A percentile compares a stretch with the other conserved stretches of the same genome.
Conservation (phyloP, 208 protist genomes). For the Leishmania major region DNA sequence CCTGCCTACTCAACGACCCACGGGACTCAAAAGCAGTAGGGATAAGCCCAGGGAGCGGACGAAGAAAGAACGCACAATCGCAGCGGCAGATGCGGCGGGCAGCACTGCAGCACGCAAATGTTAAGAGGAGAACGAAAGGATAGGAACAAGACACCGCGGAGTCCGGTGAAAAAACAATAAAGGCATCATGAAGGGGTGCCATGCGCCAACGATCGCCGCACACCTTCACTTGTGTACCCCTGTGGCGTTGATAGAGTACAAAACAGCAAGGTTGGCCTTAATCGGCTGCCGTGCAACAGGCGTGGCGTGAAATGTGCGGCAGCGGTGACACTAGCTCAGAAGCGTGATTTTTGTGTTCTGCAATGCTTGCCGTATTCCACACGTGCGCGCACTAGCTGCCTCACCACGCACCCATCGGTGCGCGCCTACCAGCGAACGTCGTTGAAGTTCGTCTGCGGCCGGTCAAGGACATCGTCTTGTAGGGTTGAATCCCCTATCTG, state of each 20-base stretch:
- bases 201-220: too few relatives aligned
- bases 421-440: slow-evolving; percentile 34
- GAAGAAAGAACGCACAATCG: too few relatives aligned
- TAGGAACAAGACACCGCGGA: too few relatives aligned
- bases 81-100: too few relatives aligned
- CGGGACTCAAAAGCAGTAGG: too few relatives aligned
- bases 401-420: slow-evolving; percentile 46
- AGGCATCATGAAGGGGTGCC: too few relatives aligned
- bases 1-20: too few relatives aligned
- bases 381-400: slow-evolving; percentile 34
- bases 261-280: background rate
- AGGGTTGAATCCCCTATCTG: slow-evolving; percentile 39
- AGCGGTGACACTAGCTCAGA: background rate
- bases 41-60: too few relatives aligned
- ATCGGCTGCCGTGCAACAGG: background rate
- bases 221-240: too few relatives aligned
- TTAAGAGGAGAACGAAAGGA: too few relatives aligned
- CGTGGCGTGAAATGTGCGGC: background rate
- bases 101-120: too few relatives aligned
- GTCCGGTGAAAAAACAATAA: too few relatives aligned
- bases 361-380: slow-evolving; percentile 20
- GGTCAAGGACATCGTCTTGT: slow-evolving; percentile 61
- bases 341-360: background rate
- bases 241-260: background rate
- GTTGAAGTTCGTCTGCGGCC: slow-evolving; percentile 22